Evolutionary conservation across 1,139 yeast genomes (phyloP), one percentile per base, ranked within the genome.

Genomic region (Maudiozyma humilis): DNA sequence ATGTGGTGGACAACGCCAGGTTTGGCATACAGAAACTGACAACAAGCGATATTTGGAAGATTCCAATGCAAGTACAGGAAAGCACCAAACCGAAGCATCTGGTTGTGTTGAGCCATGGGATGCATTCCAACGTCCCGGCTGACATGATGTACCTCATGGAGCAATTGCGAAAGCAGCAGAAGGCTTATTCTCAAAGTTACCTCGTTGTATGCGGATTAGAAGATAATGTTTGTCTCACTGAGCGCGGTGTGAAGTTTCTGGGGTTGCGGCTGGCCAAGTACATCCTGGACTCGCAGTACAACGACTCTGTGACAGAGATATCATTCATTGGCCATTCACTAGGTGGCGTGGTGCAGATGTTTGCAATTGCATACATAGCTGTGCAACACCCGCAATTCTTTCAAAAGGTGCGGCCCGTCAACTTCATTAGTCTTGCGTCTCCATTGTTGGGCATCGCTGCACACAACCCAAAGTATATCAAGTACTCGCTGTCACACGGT

Each of bases 241-340:
- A 91, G 60, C 71, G 88, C 44, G 98, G 98, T 0, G 74, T 91
- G 43, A 84, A 84, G 62, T 89, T 82, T 60, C 68, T 89, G 46
- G 99, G 98, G 0, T 73, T 81, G 45, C 68, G 93, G 41, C 72
- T 89, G 25, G 97, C 93, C 0, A 88, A 85, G 52, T 83, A 75
- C 59, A 69, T 91, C 35, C 71, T 82, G 5, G 74, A 78, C 19
- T 76, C 82, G 44, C 70, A 84, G 1, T 66, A 70, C 19, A 66
- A 69, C 46, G 65, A 53, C 4, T 66, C 68, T 38, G 75, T 83
- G 1, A 60, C 63, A 1, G 79, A 76, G 54, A 79, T 91, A 2
- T 88, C 97, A 1, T 89, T 91, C 55, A 71, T 93, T 31, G 95
- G 91, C 1, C 98, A 91, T 63, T 89, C 97, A 0, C 67, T 91